Conservation (phyloP, 2,329 filamentous ascomycete genomes). For the Penicillium polonicum region DNA sequence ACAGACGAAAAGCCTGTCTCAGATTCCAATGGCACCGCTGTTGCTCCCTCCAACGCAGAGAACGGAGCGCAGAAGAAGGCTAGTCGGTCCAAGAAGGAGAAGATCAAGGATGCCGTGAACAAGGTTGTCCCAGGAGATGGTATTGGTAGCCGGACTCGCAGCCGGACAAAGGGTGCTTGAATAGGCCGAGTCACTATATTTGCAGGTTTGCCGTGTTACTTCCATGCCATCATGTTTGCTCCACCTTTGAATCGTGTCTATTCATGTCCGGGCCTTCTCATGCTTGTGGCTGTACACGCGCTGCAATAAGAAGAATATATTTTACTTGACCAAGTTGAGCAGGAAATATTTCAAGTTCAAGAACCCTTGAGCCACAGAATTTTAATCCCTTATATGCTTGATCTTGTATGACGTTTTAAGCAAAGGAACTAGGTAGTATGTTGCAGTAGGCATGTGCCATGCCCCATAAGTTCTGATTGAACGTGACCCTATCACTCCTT, state of each 20-base stretch:
- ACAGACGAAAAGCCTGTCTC: constrained; percentile 13
- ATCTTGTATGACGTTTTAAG: not conserved
- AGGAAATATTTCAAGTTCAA: not conserved
- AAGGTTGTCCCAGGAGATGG: constrained; percentile 32
- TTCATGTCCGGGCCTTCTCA: not conserved
- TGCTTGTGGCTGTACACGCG: not conserved
- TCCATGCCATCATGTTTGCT: not conserved
- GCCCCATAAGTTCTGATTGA: not conserved
- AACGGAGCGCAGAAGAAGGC: constrained; percentile 34
- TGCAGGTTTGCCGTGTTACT: not conserved
- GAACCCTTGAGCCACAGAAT: not conserved
- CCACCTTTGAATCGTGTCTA: not conserved
- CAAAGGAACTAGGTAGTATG: not conserved
- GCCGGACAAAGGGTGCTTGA: constrained; percentile 35
- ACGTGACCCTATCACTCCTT: too few relatives aligned
- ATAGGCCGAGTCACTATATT: not conserved
- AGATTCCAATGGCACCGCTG: constrained; percentile 18
- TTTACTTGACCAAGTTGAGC: not conserved
- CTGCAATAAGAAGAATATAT: not conserved
- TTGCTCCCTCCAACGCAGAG: constrained; percentile 5
- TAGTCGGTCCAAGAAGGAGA: constrained; percentile 34
- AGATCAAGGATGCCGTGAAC: constrained; percentile 28
- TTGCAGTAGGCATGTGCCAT: not conserved
- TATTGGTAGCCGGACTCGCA: constrained; percentile 41
- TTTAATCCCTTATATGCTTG: not conserved